Evolutionary conservation across 768 basidiomycete species (phyloP), one percentile per base, ranked within the genome.

Genomic region (Lentinus tigrinus): DNA sequence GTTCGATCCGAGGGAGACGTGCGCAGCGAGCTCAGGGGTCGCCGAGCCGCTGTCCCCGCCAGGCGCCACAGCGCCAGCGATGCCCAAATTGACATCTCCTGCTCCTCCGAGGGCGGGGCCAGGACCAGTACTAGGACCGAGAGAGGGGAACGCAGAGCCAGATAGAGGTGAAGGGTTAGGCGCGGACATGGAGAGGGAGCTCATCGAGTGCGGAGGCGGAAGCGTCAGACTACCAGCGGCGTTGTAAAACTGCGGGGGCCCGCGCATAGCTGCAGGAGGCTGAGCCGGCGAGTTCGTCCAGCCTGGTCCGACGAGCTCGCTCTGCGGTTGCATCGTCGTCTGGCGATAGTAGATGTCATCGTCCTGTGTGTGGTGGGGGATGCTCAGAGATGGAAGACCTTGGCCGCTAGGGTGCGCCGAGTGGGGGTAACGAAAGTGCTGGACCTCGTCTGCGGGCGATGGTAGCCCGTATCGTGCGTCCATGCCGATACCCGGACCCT

Each of bases 1-100:
- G 77, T 70, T 27, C 83, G 84, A 67, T 85, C 88, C 24, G 85
- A 89, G 71, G 85, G 55, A 66, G 52, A 46, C 60, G 53, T 58
- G 67, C 47, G 62, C 57, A 13, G 66, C 52, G 52, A 67, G 58
- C 42, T 63, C 57, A 11, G 63, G 44, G 14, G 55, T 49, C 11
- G 60, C 43, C 23, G 60, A 56, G 17, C 55, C 54, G 52, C 46
- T 51, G 19, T 43, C 54, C 26, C n/a, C 14, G 9, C 39, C 55
- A 17, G 54, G 19, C 16, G 21, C 54, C 36, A 48, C 36, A n/a
- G 42, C 46, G 2, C 46, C 46, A 10, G 54, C 42, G 36, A 55
- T 27, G 27, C 53, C 53, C 27, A 52, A 4, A 37, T 43, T 36
- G 19, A 44, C 46, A 9, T 56, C 59, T 27, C 37, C 28, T 21